Base-by-base conservation (phyloP, 164 flowering plant genomes). In the Liriodendron chinense region DNA sequence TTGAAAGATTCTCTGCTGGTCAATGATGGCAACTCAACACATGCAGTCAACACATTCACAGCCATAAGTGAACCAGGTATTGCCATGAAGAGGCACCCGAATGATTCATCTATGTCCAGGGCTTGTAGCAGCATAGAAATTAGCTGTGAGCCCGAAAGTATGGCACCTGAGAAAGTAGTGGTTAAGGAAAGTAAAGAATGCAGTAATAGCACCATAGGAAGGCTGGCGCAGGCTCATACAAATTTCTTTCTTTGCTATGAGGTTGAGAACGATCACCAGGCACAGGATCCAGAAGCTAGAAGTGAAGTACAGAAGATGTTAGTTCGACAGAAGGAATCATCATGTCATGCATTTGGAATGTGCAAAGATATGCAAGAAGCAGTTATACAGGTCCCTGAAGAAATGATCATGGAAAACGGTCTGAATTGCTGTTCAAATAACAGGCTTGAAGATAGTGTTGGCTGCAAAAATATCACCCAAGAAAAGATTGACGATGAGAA, bases 271-370 rank as follows among this genome's bases (percentile, higher is more conserved):
- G n/a, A 64, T 47, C 18, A 13, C 68, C 10, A 10, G 20, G 24
- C 16, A 48, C 14, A 68, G n/a, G 25, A 63, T 57, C 34, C 43
- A 18, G 68, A 73, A 74, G 70, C 22, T 66, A 50, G 43, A 65
- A 24, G 49, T 74, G 75, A 73, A 49, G 21, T 64, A 59, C 53
- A 73, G 9, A 68, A 24, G 1, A 24, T 74, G 50, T 13, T 1
- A 48, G 48, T 28, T 13, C 24, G 26, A 67, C 49, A 67, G 70
- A 34, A 34, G 43, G 22, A 28, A 20, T 0, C 1, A 5, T 26
- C 21, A 28, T 67, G 70, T n/a, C 70, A 12, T 34, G 0, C 47
- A 16, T 67, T 67, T 34, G 47, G 28, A 20, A 28, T 67, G 47
- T 67, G 48, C n/a, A 9, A 67, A 67, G 47, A n/a, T 26, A 67